phyloP scores from a whole-genome alignment of 495 filamentous ascomycete genomes.

The Penicillium canescens region DNA sequence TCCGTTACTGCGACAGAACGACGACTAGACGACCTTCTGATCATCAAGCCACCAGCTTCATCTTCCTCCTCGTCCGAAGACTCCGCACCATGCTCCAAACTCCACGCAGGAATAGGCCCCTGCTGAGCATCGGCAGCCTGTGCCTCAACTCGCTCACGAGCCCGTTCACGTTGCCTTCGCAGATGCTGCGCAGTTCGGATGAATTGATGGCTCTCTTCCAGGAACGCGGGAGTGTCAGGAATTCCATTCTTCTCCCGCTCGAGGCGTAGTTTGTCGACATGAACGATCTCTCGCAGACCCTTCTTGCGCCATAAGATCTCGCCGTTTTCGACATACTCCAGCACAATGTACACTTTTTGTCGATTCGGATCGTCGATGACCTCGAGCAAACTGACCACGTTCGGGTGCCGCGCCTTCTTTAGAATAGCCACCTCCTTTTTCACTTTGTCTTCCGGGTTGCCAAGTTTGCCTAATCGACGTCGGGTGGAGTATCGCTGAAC shows the following conservation, averaged over 20 bases:
- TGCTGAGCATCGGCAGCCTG: constrained; percentile 47
- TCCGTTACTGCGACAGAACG: constrained; percentile 35
- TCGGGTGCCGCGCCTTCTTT: constrained; percentile 95
- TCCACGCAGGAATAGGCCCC: constrained; percentile 62
- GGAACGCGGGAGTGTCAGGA: constrained; percentile 46
- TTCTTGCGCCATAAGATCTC: constrained; percentile 93
- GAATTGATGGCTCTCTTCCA: constrained; percentile 64
- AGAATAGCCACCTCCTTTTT: constrained; percentile 96
- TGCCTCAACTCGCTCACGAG: constrained; percentile 51
- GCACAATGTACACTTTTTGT: constrained; percentile 96
- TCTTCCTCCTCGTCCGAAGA: constrained; percentile 57
- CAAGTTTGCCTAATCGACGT: constrained; percentile 77
- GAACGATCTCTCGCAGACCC: constrained; percentile 74
- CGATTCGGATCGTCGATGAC: constrained; percentile 95
- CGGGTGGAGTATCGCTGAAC: constrained; percentile 94
- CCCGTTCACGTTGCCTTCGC: constrained; percentile 57
- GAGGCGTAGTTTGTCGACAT: constrained; percentile 76
- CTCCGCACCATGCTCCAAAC: constrained; percentile 75
- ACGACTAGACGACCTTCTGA: constrained; percentile 35
- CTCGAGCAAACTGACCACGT: constrained; percentile 91
- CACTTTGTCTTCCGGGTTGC: constrained; percentile 84
- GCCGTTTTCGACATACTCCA: constrained; percentile 91
- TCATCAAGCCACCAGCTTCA: constrained; percentile 39
- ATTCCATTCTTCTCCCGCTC: constrained; percentile 69
- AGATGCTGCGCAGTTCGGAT: constrained; percentile 56